These are phyloP conservation scores for Hydnum rufescens DNA, from an alignment of 768 basidiomycete species.

Conservation along the genomic window DNA sequence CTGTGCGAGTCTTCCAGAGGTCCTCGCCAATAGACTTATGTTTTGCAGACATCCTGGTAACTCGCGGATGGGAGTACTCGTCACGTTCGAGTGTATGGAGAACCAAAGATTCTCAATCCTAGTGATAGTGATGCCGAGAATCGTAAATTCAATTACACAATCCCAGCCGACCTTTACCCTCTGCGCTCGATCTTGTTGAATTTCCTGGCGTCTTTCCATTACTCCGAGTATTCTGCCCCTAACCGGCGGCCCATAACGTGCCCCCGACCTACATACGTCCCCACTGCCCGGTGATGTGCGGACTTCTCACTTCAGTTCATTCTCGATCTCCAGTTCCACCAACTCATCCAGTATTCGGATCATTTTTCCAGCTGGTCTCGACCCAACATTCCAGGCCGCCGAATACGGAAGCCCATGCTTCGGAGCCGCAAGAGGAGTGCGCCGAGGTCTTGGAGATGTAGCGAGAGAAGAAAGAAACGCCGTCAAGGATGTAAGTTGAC, in stretches of 20 bases:
- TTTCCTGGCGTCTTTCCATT: conserved; percentile 78
- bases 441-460: conserved; percentile 8
- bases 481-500: conserved; percentile 79
- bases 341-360: conserved; percentile 36
- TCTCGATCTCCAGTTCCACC: conserved; percentile 63
- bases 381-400: conserved; percentile 3
- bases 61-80: not conserved
- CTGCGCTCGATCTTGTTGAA: conserved; percentile 66
- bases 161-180: not conserved
- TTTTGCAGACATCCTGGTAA: not conserved
- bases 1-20: conserved; percentile 82
- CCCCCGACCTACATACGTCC: conserved; percentile 79
- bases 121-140: too few relatives aligned
- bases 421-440: not conserved
- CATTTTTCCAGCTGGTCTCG: conserved; percentile 15
- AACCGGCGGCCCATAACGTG: conserved; percentile 90
- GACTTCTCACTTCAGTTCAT: conserved; percentile 84
- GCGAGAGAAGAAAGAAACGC: conserved; percentile 83
- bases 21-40: conserved; percentile 86
- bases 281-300: conserved; percentile 80
- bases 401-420: not conserved
- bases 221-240: conserved; percentile 84
- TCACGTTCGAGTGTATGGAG: not conserved
- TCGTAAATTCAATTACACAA: too few relatives aligned
- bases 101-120: too few relatives aligned